These are phyloP conservation scores for Staphylotrichum tortipilum DNA, from an alignment of 495 filamentous ascomycete species.

Conservation along the genomic window DNA sequence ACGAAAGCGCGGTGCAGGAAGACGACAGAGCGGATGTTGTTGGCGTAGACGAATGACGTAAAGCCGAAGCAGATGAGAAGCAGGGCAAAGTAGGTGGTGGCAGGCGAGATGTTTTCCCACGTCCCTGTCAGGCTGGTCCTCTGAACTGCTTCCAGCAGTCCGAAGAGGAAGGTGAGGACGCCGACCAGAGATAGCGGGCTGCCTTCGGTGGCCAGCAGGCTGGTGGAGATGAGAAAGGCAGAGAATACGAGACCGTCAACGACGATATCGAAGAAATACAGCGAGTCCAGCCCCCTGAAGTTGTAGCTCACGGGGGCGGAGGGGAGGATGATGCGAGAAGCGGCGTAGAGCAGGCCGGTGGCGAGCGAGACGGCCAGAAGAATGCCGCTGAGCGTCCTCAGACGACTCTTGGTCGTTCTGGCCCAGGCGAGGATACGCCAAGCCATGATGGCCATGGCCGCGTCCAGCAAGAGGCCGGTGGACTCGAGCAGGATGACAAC, in stretches of 20 bases:
- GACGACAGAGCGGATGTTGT: conserved; percentile 30
- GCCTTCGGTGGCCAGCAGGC: conserved; percentile 32
- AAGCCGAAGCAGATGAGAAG: conserved; percentile 31
- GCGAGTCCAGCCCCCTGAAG: conserved; percentile 19
- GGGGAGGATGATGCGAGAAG: conserved; percentile 2
- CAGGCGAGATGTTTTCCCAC: conserved; percentile 30
- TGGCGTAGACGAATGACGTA: conserved; percentile 31
- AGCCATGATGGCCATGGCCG: conserved; percentile 27
- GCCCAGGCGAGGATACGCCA: conserved; percentile 43
- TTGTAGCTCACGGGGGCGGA: conserved; percentile 11
- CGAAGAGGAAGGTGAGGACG: conserved; percentile 31
- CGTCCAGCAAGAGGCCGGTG: conserved; percentile 33
- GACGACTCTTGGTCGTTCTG: conserved; percentile 33
- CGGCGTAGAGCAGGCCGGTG: conserved; percentile 12
- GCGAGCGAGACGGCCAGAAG: conserved; percentile 21
- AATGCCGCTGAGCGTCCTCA: conserved; percentile 32
- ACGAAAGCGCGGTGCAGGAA: conserved; percentile 33
- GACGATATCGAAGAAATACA: conserved; percentile 35
- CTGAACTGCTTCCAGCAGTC: conserved; percentile 21
- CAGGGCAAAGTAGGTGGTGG: conserved; percentile 20
- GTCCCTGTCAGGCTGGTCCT: conserved; percentile 25
- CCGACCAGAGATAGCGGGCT: conserved; percentile 29
- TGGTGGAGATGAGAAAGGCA: conserved; percentile 29
- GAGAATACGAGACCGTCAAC: conserved; percentile 33
- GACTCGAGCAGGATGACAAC: conserved; percentile 28